Evolutionary conservation across 225 moss, liverwort and hornwort genomes (phyloP), one percentile per base, ranked within the genome.

Genomic region (Asterella californica): DNA sequence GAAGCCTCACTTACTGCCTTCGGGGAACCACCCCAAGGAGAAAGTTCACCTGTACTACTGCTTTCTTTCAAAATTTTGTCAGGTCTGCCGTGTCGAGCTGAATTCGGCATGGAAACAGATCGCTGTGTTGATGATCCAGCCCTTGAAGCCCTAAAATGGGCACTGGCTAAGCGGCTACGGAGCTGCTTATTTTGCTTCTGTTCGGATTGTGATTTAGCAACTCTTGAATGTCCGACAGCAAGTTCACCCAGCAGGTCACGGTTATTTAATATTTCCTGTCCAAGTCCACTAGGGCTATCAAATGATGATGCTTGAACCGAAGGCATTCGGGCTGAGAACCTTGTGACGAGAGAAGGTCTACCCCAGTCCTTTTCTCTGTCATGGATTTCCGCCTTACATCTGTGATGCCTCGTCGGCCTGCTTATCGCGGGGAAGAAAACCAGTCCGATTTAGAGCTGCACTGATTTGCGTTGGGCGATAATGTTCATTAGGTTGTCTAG

Each of bases 291-390:
- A 74, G 90, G 79, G 75, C 76, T 78, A 18, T 83, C 80, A 25
- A 81, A 78, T 59, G 10, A 37, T 9, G 0, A 79, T 60, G 57
- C 77, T 11, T 52, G 21, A n/a, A 86, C 76, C 1, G 83, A 78
- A 27, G 84, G 74, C 82, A 70, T 81, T 81, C 82, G 69, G 6
- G 75, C 78, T 36, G 90, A 87, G 48, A 82, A 84, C 63, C 89
- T 87, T 60, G 93, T 81, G 64, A 88, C 74, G 30, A 88, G 63
- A 25, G 90, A 88, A 29, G 93, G 93, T 49, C 86, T 88, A 80
- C 94, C 89, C 84, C 91, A 93, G 33, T 86, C 89, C 71, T 88
- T 89, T 83, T 91, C 89, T 76, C 86, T 90, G 42, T 86, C 79
- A 12, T 84, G 79, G 29, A 79, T 77, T 83, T 93, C 94, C 78